These are phyloP conservation scores for Metschnikowia matae DNA, from an alignment of 805 yeast species.

Conservation along the genomic window DNA sequence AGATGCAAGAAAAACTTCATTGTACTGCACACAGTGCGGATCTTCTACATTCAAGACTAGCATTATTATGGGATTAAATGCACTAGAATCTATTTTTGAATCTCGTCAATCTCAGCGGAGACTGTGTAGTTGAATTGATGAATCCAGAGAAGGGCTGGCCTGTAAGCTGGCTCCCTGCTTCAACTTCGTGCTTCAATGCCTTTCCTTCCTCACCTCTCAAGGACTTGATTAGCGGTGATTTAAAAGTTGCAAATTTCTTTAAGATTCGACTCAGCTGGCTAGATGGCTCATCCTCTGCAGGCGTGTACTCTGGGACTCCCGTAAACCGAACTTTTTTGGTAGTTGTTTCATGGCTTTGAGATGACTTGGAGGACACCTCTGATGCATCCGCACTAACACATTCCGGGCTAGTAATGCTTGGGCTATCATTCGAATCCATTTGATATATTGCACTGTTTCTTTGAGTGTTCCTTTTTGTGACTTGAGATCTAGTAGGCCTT, in stretches of 20 bases:
- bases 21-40: constrained; percentile 10
- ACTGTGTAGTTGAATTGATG: constrained; percentile 1
- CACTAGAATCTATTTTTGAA: constrained; percentile 12
- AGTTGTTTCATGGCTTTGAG: constrained; percentile 7
- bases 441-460: constrained; percentile 26
- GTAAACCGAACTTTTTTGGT: constrained; percentile 47
- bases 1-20: constrained; percentile 12
- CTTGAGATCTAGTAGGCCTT: constrained; percentile 15
- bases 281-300: constrained; percentile 55
- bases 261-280: constrained; percentile 32
- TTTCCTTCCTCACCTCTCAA: constrained; percentile 27
- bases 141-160: not conserved
- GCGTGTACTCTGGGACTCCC: constrained; percentile 49
- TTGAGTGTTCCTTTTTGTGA: constrained; percentile 17
- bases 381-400: not conserved
- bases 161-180: not conserved
- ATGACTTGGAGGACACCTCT: constrained; percentile 11
- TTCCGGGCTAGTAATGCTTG: not conserved
- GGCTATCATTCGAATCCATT: constrained; percentile 2
- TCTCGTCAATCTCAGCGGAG: constrained; percentile 11
- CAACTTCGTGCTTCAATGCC: constrained; percentile 30
- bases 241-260: constrained; percentile 38
- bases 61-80: not conserved
- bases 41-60: not conserved
- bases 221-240: constrained; percentile 8